A percentile compares a stretch with the other conserved stretches of the same genome.
These are phyloP conservation scores for Talaromyces wortmannii DNA, from an alignment of 495 filamentous ascomycete species.

Conservation along the genomic window DNA sequence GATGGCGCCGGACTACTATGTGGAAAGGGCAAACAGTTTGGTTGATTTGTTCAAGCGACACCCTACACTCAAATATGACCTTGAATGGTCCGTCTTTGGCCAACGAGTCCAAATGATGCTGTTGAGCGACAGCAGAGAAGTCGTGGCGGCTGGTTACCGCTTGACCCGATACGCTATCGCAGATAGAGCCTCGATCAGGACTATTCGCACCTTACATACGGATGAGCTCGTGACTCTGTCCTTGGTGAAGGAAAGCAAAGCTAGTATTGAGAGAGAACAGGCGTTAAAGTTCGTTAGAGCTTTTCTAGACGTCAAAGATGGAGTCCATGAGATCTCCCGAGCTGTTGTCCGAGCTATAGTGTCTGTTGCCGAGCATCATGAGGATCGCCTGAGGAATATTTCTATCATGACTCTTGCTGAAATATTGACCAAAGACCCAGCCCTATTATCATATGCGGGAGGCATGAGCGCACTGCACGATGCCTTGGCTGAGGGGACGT, in stretches of 20 bases:
- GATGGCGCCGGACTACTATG: conserved; percentile 90
- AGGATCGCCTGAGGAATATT: conserved; percentile 83
- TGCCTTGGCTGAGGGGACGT: conserved; percentile 81
- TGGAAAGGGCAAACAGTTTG: conserved; percentile 80
- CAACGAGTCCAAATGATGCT: conserved; percentile 90
- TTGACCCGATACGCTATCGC: conserved; percentile 92
- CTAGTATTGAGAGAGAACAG: conserved; percentile 93
- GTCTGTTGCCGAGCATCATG: conserved; percentile 78
- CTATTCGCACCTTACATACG: conserved; percentile 78
- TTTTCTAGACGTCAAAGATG: conserved; percentile 93
- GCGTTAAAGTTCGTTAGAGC: conserved; percentile 93
- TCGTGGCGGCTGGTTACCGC: conserved; percentile 89
- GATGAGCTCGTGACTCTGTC: conserved; percentile 89
- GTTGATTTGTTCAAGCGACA: conserved; percentile 90
- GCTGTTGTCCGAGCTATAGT: conserved; percentile 82
- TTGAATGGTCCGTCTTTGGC: conserved; percentile 92
- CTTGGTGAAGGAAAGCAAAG: conserved; percentile 88
- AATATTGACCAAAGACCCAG: conserved; percentile 78
- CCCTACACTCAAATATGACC: conserved; percentile 89
- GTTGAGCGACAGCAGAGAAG: conserved; percentile 88
- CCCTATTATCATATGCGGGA: conserved; percentile 68
- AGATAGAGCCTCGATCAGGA: conserved; percentile 80
- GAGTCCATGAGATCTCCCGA: conserved; percentile 79
- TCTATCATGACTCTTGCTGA: conserved; percentile 89
- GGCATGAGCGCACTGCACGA: conserved; percentile 78